Conservation (phyloP, 73 alveolate species). For the Paramecium sonneborni region DNA sequence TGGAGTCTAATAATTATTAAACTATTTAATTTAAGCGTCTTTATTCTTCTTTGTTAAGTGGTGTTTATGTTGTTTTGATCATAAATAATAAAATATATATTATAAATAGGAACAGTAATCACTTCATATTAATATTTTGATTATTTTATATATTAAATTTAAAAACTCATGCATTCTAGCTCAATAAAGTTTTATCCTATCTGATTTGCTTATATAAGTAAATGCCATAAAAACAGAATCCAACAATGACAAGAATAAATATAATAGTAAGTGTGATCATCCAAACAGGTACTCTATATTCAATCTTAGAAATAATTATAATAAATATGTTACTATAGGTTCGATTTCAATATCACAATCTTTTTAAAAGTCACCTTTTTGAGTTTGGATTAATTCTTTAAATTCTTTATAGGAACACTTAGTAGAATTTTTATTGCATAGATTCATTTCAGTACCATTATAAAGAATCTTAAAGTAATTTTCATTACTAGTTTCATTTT, state of each 20-base stretch:
- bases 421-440: slow-evolving; percentile 23
- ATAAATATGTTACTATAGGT: neutral
- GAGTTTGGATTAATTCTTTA: neutral
- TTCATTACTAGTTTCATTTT: neutral
- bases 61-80: neutral
- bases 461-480: slow-evolving; percentile 1
- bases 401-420: slow-evolving; percentile 46
- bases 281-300: slow-evolving; percentile 22
- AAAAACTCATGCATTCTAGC: neutral
- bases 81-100: neutral
- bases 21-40: slow-evolving; percentile 49
- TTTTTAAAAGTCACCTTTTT: slow-evolving; percentile 22
- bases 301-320: neutral
- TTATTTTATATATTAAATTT: neutral
- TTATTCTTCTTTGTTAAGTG: slow-evolving; percentile 51
- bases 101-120: neutral
- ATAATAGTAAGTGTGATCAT: neutral
- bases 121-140: neutral
- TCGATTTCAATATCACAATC: slow-evolving; percentile 30
- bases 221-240: slow-evolving; percentile 11
- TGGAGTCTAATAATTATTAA: slow-evolving; percentile 34
- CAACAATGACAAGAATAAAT: neutral
- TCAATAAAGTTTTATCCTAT: neutral
- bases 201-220: neutral
- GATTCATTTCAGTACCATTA: slow-evolving; percentile 46